A percentile compares a stretch with the other conserved stretches of the same genome.
Conservation (phyloP, 805 yeast genomes). For the Candida tammaniensis region DNA sequence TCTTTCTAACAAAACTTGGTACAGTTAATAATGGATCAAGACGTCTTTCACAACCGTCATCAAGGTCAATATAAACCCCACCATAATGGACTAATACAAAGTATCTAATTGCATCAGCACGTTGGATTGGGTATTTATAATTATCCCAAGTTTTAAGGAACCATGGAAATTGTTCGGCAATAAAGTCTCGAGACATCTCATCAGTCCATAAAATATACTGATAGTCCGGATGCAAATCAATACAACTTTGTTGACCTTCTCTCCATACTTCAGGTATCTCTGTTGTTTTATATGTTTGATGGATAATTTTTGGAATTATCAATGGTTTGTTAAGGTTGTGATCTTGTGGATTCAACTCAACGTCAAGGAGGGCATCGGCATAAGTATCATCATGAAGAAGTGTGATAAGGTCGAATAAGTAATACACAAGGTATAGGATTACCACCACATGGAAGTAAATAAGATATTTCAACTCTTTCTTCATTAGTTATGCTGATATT, state of each 20-base stretch:
- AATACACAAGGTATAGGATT: constrained; percentile 53
- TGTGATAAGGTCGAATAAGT: constrained; percentile 69
- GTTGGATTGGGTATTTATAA: constrained; percentile 76
- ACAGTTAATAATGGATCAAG: constrained; percentile 78
- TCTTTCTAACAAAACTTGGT: constrained; percentile 85
- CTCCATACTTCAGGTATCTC: constrained; percentile 81
- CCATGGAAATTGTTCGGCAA: constrained; percentile 81
- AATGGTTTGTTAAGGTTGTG: constrained; percentile 45
- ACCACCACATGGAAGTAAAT: constrained; percentile 58
- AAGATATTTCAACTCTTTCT: constrained; percentile 61
- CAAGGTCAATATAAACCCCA: constrained; percentile 87
- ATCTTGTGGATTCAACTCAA: constrained; percentile 57
- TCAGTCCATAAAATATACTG: constrained; percentile 91
- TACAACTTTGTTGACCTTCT: constrained; percentile 72
- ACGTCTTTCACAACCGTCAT: constrained; percentile 78
- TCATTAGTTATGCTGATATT: too few species aligned
- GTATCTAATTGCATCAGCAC: constrained; percentile 90
- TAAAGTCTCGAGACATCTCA: constrained; percentile 73
- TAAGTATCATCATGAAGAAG: constrained; percentile 70
- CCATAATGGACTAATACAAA: constrained; percentile 82
- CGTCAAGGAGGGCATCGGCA: constrained; percentile 58
- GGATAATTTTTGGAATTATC: constrained; percentile 84
- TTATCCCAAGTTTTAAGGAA: constrained; percentile 73
- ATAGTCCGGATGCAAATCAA: constrained; percentile 81
- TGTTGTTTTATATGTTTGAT: constrained; percentile 83